A percentile compares a stretch with the other conserved stretches of the same genome.
Evolutionary conservation across 148 eudicot genomes (phyloP).

Genomic region (Rhododendron vialii): DNA sequence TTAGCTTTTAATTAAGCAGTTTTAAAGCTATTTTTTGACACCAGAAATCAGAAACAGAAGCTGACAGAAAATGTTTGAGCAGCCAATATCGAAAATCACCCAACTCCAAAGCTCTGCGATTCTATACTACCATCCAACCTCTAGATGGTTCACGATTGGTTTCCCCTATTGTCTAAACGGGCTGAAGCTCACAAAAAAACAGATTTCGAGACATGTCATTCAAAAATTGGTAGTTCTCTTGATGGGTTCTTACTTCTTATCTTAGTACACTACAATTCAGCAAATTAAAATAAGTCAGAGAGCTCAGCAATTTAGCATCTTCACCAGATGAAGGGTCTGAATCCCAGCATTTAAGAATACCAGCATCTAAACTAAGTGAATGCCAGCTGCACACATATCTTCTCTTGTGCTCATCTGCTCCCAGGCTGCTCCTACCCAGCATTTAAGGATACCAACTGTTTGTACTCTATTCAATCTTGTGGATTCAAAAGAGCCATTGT

Average conservation of each 20-base stretch:
- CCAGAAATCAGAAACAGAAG: too few relatives aligned
- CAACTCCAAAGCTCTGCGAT: not conserved
- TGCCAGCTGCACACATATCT: constrained; percentile 12
- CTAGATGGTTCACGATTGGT: too few relatives aligned
- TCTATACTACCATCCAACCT: too few relatives aligned
- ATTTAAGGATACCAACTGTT: constrained; percentile 9
- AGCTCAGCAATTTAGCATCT: not conserved
- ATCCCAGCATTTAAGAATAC: not conserved
- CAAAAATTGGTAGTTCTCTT: too few relatives aligned
- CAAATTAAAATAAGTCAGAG: not conserved
- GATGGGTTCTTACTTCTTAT: not conserved
- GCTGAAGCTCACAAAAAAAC: too few relatives aligned
- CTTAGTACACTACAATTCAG: not conserved
- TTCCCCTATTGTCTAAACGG: too few relatives aligned
- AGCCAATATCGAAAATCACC: not conserved
- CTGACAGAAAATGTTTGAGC: too few relatives aligned
- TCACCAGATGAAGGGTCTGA: constrained; percentile 16
- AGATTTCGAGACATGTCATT: not conserved
- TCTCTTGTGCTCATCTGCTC: constrained; percentile 5
- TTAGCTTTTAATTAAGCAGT: too few relatives aligned
- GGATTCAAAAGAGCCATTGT: not conserved
- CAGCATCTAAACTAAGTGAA: not conserved
- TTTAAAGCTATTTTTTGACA: too few relatives aligned
- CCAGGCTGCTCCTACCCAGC: constrained; percentile 6
- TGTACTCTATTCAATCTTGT: not conserved